A percentile compares a stretch with the other conserved stretches of the same genome.
phyloP scores from a whole-genome alignment of 371 early-diverging fungal genomes.

The Apophysomyces elegans region DNA sequence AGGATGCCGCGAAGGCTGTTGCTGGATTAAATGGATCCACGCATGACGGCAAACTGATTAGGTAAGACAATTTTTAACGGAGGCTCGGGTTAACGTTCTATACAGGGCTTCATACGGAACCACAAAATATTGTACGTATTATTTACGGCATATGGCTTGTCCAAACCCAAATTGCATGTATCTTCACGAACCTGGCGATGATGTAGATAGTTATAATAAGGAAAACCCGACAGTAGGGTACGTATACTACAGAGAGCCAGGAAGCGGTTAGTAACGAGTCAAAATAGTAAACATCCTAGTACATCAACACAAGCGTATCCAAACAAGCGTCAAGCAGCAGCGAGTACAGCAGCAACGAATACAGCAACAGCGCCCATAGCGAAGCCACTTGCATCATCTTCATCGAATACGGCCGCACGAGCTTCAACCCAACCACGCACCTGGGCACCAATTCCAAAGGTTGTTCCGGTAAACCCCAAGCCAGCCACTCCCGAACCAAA shows the following conservation, averaged over 20 bases:
- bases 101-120: slow-evolving; percentile 84
- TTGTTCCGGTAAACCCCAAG: slow-evolving; percentile 24
- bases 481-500: slow-evolving; percentile 8
- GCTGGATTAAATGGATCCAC: slow-evolving; percentile 89
- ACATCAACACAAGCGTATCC: slow-evolving; percentile 26
- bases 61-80: slow-evolving; percentile 37
- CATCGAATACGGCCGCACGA: slow-evolving; percentile 8
- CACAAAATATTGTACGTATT: slow-evolving; percentile 90
- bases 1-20: slow-evolving; percentile 91
- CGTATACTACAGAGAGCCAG: slow-evolving; percentile 12
- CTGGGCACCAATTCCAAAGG: slow-evolving; percentile 52
- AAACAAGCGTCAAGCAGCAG: slow-evolving; percentile 36
- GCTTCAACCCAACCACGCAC: slow-evolving; percentile 14
- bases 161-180: slow-evolving; percentile 84
- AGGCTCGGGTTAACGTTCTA: background rate
- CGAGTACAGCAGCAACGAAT: slow-evolving; percentile 1
- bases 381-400: slow-evolving; percentile 5
- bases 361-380: background rate
- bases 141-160: slow-evolving; percentile 77
- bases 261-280: background rate
- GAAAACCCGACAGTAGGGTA: slow-evolving; percentile 66
- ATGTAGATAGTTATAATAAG: slow-evolving; percentile 72
- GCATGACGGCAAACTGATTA: slow-evolving; percentile 82
- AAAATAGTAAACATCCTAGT: slow-evolving; percentile 29
- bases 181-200: slow-evolving; percentile 87